Evolutionary conservation across 805 yeast genomes (phyloP).

Genomic region (Hanseniaspora valbyensis): DNA sequence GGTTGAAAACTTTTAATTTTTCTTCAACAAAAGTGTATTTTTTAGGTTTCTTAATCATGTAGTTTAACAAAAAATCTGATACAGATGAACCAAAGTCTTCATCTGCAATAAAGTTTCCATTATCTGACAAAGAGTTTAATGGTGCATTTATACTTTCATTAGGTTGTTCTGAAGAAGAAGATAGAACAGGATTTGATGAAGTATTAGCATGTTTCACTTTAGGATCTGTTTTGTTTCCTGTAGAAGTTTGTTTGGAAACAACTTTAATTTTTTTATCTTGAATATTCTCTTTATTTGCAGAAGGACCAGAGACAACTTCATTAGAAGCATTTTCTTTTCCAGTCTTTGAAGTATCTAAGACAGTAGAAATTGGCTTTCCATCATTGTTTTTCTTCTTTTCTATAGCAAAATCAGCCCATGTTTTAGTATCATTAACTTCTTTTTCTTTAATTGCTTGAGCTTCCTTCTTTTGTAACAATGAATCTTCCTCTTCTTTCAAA

Average conservation of each 20-base stretch:
- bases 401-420: constrained; percentile 28
- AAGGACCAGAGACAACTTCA: constrained; percentile 17
- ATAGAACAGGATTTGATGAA: not conserved
- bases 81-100: constrained; percentile 8
- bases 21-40: constrained; percentile 10
- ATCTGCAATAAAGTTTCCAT: not conserved
- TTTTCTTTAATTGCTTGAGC: constrained; percentile 1
- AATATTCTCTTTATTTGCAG: constrained; percentile 21
- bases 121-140: not conserved
- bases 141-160: too few relatives aligned
- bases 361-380: constrained; percentile 18
- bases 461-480: too few relatives aligned
- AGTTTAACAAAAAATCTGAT: constrained; percentile 4
- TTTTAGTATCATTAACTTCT: constrained; percentile 19
- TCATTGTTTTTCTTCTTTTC: constrained; percentile 17
- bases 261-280: not conserved
- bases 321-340: constrained; percentile 21
- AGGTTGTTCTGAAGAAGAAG: not conserved
- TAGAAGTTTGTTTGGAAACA: constrained; percentile 25
- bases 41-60: not conserved
- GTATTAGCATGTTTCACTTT: not conserved
- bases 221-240: constrained; percentile 30
- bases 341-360: constrained; percentile 20
- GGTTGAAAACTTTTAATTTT: constrained; percentile 8
- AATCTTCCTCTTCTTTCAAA: not conserved